phyloP scores from a whole-genome alignment of 106 monocot genomes.

The Ottelia alismoides region DNA sequence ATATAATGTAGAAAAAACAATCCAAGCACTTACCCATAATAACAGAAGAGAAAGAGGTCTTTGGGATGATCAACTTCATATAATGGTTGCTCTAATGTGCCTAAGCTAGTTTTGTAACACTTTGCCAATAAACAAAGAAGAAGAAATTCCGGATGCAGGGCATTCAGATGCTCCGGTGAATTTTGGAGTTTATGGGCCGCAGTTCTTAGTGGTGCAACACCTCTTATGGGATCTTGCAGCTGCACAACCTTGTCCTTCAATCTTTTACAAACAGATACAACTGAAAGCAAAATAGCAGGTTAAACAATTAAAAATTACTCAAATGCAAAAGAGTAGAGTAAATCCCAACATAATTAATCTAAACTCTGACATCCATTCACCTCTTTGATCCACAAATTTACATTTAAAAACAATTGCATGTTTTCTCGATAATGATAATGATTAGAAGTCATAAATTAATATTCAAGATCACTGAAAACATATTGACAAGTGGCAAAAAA shows the following conservation, averaged over 20 bases:
- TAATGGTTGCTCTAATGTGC: conserved; percentile 57
- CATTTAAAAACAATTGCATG: too few relatives aligned
- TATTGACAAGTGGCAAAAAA: neutral
- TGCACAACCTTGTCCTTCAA: conserved; percentile 78
- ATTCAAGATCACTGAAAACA: neutral
- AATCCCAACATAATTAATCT: too few relatives aligned
- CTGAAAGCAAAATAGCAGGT: conserved; percentile 17
- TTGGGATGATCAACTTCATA: conserved; percentile 79
- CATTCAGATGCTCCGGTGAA: conserved; percentile 68
- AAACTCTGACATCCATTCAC: too few relatives aligned
- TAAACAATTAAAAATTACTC: neutral
- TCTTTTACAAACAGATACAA: conserved; percentile 71
- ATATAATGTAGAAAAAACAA: neutral
- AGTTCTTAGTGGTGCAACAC: conserved; percentile 63
- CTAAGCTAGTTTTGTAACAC: conserved; percentile 64
- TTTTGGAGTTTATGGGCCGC: conserved; percentile 68
- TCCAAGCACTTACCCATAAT: conserved; percentile 68
- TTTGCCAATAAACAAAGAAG: conserved; percentile 81
- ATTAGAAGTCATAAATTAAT: neutral
- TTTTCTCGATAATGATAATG: too few relatives aligned
- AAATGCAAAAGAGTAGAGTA: neutral
- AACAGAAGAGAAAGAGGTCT: conserved; percentile 92
- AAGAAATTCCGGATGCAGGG: conserved; percentile 85
- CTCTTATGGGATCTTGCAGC: conserved; percentile 54
- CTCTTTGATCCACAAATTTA: too few relatives aligned